Conservation (phyloP, 2,329 filamentous ascomycete genomes). For the Aureobasidium zeae region DNA sequence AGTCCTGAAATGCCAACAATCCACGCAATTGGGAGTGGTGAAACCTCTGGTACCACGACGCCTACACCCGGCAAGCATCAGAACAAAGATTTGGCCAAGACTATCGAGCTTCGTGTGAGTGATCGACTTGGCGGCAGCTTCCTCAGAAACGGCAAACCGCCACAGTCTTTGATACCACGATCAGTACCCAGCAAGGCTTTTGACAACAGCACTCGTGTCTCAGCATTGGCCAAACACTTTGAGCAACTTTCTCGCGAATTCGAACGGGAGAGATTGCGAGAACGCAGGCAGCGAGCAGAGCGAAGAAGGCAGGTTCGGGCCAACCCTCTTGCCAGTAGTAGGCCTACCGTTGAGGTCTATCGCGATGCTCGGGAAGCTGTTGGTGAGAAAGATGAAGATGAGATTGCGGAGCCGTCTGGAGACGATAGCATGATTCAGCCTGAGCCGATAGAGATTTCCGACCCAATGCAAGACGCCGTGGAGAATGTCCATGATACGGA, state of each 20-base stretch:
- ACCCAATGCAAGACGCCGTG: conserved; percentile 7
- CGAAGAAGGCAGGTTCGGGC: conserved; percentile 68
- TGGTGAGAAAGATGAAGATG: conserved; percentile 21
- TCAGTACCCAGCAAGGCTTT: conserved; percentile 64
- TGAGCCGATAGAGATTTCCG: background rate
- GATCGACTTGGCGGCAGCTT: conserved; percentile 60
- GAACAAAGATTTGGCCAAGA: conserved; percentile 29
- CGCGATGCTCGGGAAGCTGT: conserved; percentile 89
- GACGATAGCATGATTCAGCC: too few species aligned
- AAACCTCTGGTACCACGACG: conserved; percentile 13
- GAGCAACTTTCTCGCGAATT: conserved; percentile 96
- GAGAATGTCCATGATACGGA: conserved; percentile 15
- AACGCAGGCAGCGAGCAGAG: conserved; percentile 70
- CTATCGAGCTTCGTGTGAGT: conserved; percentile 63
- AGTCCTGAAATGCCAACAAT: conserved; percentile 10
- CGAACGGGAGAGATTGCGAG: conserved; percentile 82
- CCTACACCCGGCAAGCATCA: conserved; percentile 22
- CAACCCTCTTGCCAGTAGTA: conserved; percentile 85
- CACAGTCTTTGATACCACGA: conserved; percentile 72
- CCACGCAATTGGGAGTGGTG: conserved; percentile 14
- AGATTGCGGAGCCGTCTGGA: background rate
- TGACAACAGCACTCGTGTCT: conserved; percentile 56
- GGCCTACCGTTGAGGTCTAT: conserved; percentile 92
- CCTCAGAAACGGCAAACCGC: conserved; percentile 49
- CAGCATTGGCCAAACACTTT: conserved; percentile 87